A percentile compares a stretch with the other conserved stretches of the same genome.
These are phyloP conservation scores for Fusarium sp. DNA, from an alignment of 2,329 filamentous ascomycete genomes.

Conservation along the genomic window DNA sequence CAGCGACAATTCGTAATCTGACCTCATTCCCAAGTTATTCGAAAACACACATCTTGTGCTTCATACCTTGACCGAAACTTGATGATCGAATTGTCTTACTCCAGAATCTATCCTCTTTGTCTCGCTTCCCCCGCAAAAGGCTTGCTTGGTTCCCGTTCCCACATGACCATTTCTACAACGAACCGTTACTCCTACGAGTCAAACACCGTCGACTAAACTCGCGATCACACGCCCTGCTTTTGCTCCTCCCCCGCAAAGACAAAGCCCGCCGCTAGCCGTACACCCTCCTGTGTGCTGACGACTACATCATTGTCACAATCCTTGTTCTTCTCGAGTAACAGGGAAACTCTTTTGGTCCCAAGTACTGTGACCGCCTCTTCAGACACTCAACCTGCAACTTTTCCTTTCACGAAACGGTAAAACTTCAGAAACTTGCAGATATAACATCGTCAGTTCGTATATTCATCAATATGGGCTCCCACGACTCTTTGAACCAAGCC, in stretches of 20 bases:
- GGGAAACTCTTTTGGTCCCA: not conserved
- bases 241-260: constrained; percentile 18
- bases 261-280: constrained; percentile 43
- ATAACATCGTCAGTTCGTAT: constrained; percentile 15
- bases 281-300: constrained; percentile 29
- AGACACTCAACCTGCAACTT: not conserved
- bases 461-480: constrained; percentile 44
- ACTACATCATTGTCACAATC: constrained; percentile 39
- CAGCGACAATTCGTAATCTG: not conserved
- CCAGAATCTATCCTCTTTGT: constrained; percentile 20
- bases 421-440: not conserved
- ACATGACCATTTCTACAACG: constrained; percentile 37
- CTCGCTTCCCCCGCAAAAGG: constrained; percentile 27
- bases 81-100: constrained; percentile 12
- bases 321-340: constrained; percentile 14
- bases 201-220: constrained; percentile 31
- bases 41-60: not conserved
- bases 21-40: not conserved
- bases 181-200: constrained; percentile 36
- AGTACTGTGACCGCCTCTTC: not conserved
- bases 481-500: constrained; percentile 44
- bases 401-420: not conserved
- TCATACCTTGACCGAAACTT: constrained; percentile 1
- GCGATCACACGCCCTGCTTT: constrained; percentile 41
- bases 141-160: constrained; percentile 21